Conservation (phyloP, 257 asterid genomes). For the Solanum clarkiae region DNA sequence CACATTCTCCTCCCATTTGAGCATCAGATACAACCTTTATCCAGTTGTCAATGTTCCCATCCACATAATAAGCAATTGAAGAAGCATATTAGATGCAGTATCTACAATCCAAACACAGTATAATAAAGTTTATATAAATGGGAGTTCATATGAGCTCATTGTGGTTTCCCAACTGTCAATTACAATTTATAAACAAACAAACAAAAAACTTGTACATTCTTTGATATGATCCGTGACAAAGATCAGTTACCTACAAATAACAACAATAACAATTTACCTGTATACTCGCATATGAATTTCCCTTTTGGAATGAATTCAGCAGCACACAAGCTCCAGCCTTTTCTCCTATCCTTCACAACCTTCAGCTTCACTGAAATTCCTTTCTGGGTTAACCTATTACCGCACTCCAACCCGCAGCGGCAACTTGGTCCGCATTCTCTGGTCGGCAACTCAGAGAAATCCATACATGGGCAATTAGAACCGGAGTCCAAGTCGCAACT, state of each 20-base stretch:
- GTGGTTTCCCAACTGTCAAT: not conserved
- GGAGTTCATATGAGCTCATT: not conserved
- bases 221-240: no score
- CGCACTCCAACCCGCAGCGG: slow-evolving; percentile 37
- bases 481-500: slow-evolving; percentile 16
- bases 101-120: not conserved
- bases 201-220: no score
- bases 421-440: slow-evolving; percentile 85
- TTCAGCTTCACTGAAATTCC: slow-evolving; percentile 41
- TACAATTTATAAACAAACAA: not conserved
- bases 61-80: not conserved
- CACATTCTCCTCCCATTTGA: not conserved
- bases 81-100: not conserved
- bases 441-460: slow-evolving; percentile 11
- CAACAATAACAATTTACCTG: slow-evolving; percentile 26
- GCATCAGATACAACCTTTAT: not conserved
- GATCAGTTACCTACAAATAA: no score
- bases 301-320: slow-evolving; percentile 46
- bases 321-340: slow-evolving; percentile 76
- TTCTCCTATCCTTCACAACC: slow-evolving; percentile 44
- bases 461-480: slow-evolving; percentile 34
- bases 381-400: slow-evolving; percentile 55
- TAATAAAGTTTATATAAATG: not conserved
- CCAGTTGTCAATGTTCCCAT: not conserved
- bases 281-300: slow-evolving; percentile 69